phyloP scores from a whole-genome alignment of 1,284 basidiomycete species.

The Tilletia caries region DNA sequence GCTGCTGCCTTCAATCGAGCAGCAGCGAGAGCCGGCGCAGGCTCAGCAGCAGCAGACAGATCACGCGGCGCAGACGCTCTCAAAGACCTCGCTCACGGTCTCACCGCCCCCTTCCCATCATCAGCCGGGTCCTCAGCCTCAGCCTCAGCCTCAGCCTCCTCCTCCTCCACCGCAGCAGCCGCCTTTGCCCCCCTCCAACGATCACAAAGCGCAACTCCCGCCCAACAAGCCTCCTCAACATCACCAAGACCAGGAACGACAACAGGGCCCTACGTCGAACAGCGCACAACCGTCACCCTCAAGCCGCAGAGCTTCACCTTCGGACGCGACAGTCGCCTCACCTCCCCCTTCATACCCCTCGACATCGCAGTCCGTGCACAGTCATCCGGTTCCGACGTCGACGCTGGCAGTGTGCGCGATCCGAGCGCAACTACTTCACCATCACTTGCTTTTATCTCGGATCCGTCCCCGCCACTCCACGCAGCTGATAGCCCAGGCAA shows the following conservation, averaged over 20 bases:
- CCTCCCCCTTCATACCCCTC: constrained; percentile 16
- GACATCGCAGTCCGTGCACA: constrained; percentile 9
- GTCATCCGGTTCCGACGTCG: neutral
- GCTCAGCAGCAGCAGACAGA: constrained; percentile 21
- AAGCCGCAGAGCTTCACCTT: constrained; percentile 28
- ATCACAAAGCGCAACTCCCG: neutral
- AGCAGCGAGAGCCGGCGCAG: constrained; percentile 21
- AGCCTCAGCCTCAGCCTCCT: neutral
- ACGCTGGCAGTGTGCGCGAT: neutral
- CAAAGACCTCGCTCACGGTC: constrained; percentile 25
- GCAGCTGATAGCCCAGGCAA: neutral
- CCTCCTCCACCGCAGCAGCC: neutral
- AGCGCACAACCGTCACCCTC: constrained; percentile 14
- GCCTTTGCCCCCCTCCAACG: neutral
- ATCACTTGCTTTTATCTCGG: constrained; percentile 24
- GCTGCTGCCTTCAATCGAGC: constrained; percentile 28
- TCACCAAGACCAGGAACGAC: constrained; percentile 9
- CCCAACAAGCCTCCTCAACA: neutral
- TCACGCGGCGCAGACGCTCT: constrained; percentile 25
- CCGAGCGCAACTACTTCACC: neutral
- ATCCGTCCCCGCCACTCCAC: neutral
- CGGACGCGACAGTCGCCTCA: constrained; percentile 18
- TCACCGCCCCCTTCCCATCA: constrained; percentile 16
- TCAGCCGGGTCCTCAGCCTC: neutral
- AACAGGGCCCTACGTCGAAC: neutral